Evolutionary conservation across 2,329 filamentous ascomycete genomes (phyloP).

Genomic region (Dothideomycetidae sp.): DNA sequence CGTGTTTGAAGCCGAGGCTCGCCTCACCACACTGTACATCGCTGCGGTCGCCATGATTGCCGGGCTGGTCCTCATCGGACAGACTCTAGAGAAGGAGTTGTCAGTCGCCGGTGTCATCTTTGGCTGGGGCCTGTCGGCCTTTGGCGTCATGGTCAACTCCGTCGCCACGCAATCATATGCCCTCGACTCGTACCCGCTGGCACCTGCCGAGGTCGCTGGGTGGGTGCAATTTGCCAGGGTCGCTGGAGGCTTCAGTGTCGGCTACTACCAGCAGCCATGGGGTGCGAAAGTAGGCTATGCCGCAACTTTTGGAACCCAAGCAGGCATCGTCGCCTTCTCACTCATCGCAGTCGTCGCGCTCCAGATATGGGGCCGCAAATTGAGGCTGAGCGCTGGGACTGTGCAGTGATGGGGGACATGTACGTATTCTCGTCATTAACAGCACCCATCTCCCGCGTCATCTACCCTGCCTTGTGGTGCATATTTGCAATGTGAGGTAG

Average conservation of each 20-base stretch:
- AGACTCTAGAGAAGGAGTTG: constrained; percentile 34
- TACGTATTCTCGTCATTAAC: too few relatives aligned
- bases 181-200: constrained; percentile 42
- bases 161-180: constrained; percentile 39
- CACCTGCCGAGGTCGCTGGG: constrained; percentile 38
- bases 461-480: too few relatives aligned
- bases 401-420: too few relatives aligned
- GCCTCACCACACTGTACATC: constrained; percentile 36
- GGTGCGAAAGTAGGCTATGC: constrained; percentile 14
- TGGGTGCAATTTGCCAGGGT: constrained; percentile 36
- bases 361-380: constrained; percentile 11
- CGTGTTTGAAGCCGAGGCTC: constrained; percentile 43
- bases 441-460: too few relatives aligned
- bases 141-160: constrained; percentile 42
- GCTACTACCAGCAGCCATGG: constrained; percentile 41
- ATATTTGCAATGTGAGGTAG: too few relatives aligned
- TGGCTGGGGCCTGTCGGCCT: constrained; percentile 41
- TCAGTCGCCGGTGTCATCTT: constrained; percentile 39
- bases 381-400: too few relatives aligned
- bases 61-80: constrained; percentile 39
- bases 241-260: constrained; percentile 37
- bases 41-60: constrained; percentile 36
- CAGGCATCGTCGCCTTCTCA: constrained; percentile 8
- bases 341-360: constrained; percentile 11
- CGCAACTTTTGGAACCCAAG: constrained; percentile 12